Evolutionary conservation across 208 protist species (phyloP).

Genomic region (Crithidia bombi): DNA sequence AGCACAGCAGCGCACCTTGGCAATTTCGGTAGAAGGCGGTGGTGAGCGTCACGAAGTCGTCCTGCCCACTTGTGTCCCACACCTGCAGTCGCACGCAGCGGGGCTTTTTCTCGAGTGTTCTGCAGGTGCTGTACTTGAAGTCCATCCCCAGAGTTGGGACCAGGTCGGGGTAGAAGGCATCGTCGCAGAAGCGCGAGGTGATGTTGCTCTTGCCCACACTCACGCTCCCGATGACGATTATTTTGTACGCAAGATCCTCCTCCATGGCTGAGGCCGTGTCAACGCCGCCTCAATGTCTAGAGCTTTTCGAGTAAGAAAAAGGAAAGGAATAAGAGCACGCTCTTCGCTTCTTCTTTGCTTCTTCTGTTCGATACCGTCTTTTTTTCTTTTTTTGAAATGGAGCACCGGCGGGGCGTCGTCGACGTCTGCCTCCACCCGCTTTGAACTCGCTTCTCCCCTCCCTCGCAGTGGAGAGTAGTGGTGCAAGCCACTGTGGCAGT

Average conservation of each 20-base stretch:
- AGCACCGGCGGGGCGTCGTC: too few species aligned
- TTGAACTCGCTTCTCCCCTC: too few species aligned
- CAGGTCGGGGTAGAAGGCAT: conserved; percentile 80
- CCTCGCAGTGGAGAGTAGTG: too few species aligned
- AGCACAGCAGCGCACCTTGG: conserved; percentile 94
- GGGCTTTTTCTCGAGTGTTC: conserved; percentile 71
- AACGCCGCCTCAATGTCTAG: neutral
- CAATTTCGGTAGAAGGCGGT: conserved; percentile 94
- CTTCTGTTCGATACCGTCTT: conserved; percentile 2
- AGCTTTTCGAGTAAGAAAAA: neutral
- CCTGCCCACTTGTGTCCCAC: conserved; percentile 92
- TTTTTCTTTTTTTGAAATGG: neutral
- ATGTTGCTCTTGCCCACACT: conserved; percentile 93
- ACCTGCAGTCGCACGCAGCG: conserved; percentile 85
- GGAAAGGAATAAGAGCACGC: conserved; percentile 1
- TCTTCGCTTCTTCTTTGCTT: neutral
- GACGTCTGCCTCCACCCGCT: too few species aligned
- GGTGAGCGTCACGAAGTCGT: conserved; percentile 90
- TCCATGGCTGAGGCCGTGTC: conserved; percentile 34
- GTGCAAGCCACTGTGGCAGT: too few species aligned
- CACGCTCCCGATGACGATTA: conserved; percentile 91
- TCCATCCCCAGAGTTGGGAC: conserved; percentile 89
- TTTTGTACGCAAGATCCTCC: conserved; percentile 89
- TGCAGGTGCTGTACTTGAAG: conserved; percentile 86
- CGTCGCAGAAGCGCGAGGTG: conserved; percentile 85